Evolutionary conservation across 164 flowering plant genomes (phyloP).

Genomic region (Paratinospora sagittata): DNA sequence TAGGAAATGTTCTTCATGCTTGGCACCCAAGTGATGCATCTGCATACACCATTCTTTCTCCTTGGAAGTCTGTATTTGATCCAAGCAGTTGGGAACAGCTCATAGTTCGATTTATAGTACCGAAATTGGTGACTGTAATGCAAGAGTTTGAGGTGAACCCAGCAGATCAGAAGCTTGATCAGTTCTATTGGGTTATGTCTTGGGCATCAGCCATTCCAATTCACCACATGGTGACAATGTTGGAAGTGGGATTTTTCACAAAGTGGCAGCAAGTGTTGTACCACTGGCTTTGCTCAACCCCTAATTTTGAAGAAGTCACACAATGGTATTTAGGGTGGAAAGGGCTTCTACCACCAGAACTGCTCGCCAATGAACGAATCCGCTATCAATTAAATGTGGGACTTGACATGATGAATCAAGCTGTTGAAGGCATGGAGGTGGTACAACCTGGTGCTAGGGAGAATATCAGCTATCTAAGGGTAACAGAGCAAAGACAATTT

Average conservation of each 20-base stretch:
- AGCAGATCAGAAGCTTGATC: constrained; percentile 66
- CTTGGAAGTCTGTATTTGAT: constrained; percentile 93
- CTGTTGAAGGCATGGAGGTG: constrained; percentile 66
- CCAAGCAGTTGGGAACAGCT: constrained; percentile 81
- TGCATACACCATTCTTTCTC: constrained; percentile 68
- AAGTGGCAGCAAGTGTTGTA: constrained; percentile 90
- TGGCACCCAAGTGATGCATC: constrained; percentile 94
- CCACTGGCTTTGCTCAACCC: constrained; percentile 78
- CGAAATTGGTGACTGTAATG: constrained; percentile 57
- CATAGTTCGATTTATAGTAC: constrained; percentile 65
- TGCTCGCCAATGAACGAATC: constrained; percentile 66
- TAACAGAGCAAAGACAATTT: constrained; percentile 71
- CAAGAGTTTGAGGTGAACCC: constrained; percentile 81
- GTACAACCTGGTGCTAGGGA: constrained; percentile 78
- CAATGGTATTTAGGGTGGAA: constrained; percentile 90
- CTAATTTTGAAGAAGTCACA: constrained; percentile 70
- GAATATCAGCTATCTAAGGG: constrained; percentile 67
- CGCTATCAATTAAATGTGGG: constrained; percentile 61
- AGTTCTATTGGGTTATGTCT: constrained; percentile 68
- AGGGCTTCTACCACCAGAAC: constrained; percentile 58
- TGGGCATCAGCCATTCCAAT: constrained; percentile 80
- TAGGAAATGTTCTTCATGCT: constrained; percentile 75
- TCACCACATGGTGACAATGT: constrained; percentile 74
- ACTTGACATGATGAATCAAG: constrained; percentile 80
- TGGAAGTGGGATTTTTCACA: constrained; percentile 69